These are phyloP conservation scores for Lagenaria siceraria DNA, from an alignment of 306 rosid genomes.

Conservation along the genomic window DNA sequence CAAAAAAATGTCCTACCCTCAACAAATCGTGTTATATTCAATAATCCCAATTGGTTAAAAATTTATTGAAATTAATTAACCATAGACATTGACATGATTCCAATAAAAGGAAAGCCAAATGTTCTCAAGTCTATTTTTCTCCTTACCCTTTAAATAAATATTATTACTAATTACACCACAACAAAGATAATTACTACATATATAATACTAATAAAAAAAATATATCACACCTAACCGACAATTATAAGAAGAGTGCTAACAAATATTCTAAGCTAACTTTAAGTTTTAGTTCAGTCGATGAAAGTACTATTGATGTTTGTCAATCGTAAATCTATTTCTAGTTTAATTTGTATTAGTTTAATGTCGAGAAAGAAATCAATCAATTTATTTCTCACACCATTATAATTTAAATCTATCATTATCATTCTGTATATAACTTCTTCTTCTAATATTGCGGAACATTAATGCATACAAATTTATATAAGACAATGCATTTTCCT, in stretches of 20 bases:
- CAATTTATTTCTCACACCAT: background rate
- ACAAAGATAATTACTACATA: background rate
- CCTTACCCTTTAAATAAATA: background rate
- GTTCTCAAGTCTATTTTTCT: background rate
- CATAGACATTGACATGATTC: background rate
- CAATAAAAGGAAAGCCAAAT: background rate
- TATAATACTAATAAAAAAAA: background rate
- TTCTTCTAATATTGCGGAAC: background rate
- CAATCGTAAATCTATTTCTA: background rate
- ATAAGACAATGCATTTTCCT: background rate
- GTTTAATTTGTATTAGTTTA: background rate
- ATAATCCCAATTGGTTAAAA: background rate
- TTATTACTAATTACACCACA: background rate
- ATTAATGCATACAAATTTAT: background rate
- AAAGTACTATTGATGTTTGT: background rate
- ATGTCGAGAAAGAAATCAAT: background rate
- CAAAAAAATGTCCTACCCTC: background rate
- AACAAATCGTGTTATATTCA: background rate
- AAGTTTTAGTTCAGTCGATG: background rate
- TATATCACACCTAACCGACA: rapidly evolving
- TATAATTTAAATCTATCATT: background rate
- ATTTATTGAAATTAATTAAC: background rate
- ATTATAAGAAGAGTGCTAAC: background rate
- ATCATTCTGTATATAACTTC: background rate
- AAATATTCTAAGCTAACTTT: background rate